Evolutionary conservation across 1,139 yeast genomes (phyloP).

Genomic region (Geotrichum klebahnii): DNA sequence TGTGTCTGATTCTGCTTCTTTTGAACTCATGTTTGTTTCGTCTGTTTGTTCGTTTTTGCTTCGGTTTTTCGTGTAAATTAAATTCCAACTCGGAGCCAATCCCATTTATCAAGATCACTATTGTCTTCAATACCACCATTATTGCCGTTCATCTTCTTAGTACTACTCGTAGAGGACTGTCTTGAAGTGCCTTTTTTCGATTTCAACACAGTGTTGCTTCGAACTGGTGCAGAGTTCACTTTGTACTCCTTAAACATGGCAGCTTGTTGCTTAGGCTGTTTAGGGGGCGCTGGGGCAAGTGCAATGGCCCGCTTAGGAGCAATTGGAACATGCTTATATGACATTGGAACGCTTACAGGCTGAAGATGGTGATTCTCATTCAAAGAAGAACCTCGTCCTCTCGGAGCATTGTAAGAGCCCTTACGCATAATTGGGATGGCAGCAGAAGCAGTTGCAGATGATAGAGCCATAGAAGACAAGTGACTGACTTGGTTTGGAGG

Average conservation of each 20-base stretch:
- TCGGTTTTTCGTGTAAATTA: not conserved
- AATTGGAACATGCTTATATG: slow-evolving; percentile 17
- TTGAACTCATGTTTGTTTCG: not conserved
- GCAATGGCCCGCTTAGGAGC: slow-evolving; percentile 17
- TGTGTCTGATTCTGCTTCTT: not conserved
- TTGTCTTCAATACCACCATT: not conserved
- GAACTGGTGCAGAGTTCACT: not conserved
- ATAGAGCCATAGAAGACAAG: slow-evolving; percentile 19
- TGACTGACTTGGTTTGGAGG: not conserved
- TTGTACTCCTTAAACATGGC: slow-evolving; percentile 14
- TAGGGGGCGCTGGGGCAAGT: slow-evolving; percentile 14
- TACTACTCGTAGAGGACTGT: too few relatives aligned
- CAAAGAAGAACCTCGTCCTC: not conserved
- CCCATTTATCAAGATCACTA: slow-evolving; percentile 15
- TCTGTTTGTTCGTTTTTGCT: not conserved
- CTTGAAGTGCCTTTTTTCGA: not conserved
- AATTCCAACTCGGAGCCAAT: slow-evolving; percentile 19
- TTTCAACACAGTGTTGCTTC: not conserved
- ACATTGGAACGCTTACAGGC: not conserved
- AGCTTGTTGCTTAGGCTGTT: not conserved
- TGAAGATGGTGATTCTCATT: not conserved
- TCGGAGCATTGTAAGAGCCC: not conserved
- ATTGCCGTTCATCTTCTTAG: too few relatives aligned
- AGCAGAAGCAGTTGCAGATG: slow-evolving; percentile 19
- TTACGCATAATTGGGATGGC: slow-evolving; percentile 19